Base-by-base conservation (phyloP, 2,329 filamentous ascomycete species). In the Colletotrichum tabaci region DNA sequence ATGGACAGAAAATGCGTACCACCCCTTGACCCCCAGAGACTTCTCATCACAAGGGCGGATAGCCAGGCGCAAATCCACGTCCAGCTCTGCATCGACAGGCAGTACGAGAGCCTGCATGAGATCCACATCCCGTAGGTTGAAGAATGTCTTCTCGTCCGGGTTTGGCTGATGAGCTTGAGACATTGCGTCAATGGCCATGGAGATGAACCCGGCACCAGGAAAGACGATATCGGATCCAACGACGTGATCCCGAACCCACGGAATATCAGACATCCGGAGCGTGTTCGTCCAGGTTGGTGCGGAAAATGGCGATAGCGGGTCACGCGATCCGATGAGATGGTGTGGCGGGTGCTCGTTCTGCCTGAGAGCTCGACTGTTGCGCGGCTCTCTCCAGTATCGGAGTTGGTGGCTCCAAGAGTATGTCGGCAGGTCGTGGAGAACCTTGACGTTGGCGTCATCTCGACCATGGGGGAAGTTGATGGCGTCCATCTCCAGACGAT, bases 1-100 rank as follows among this genome's bases (percentile, higher is more conserved):
- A 49, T 83, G 87, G 35, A 91, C 86, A 2, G 82, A 79, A 78
- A 91, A 90, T 74, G 88, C 86, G 58, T 88, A 82, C 87, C 87
- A 89, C 2, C 78, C 75, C 21, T 52, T 82, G 78, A 35, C 0
- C 82, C 49, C 18, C 82, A 78, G 10, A 88, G 80, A 21, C 83
- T 83, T 66, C 7, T 56, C 58, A 13, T 60, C 47, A 18, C 63
- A 66, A 3, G 69, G 69, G 2, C 61, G 64, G 26, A 75, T 60
- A 3, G 61, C 68, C n/a, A 71, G 21, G 52, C 73, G 53, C n/a
- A 55, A 47, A 23, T 66, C 52, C 23, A 66, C 42, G 42, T 66
- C 62, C 42, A 57, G n/a, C 21, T 35, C 23, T 23, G 49, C 49
- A 69, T 61, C 58, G 67, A 2, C 72, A 18, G 58, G 71, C 4